phyloP scores from a whole-genome alignment of 768 basidiomycete genomes.

The Hortiboletus campestris region DNA sequence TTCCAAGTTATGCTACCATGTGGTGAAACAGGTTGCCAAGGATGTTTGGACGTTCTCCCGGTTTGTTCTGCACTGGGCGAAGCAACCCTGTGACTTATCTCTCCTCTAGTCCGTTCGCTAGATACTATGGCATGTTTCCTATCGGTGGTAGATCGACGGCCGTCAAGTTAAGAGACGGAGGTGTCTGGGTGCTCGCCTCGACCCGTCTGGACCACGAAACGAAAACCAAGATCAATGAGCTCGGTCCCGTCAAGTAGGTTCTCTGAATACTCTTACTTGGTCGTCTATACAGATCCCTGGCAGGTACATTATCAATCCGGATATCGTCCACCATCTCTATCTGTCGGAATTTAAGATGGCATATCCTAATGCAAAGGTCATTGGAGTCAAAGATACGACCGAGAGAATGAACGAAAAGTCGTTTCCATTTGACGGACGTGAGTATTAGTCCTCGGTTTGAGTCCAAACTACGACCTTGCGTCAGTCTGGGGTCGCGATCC shows the following conservation, averaged over 20 bases:
- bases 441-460: slow-evolving; percentile 15
- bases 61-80: slow-evolving; percentile 32
- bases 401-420: slow-evolving; percentile 51
- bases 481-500: slow-evolving; percentile 63
- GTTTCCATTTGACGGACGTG: slow-evolving; percentile 64
- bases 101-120: slow-evolving; percentile 56
- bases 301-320: slow-evolving; percentile 60
- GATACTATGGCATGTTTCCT: slow-evolving; percentile 65
- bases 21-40: slow-evolving; percentile 40
- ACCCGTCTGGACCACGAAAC: slow-evolving; percentile 68
- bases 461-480: not conserved
- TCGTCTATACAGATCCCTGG: not conserved
- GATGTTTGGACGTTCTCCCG: slow-evolving; percentile 67
- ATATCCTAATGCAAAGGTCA: slow-evolving; percentile 70
- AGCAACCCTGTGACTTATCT: slow-evolving; percentile 4
- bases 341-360: slow-evolving; percentile 63
- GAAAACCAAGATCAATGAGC: slow-evolving; percentile 53
- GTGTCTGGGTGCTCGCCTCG: slow-evolving; percentile 82
- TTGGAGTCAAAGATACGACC: slow-evolving; percentile 60
- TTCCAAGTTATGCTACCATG: not conserved
- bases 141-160: slow-evolving; percentile 86
- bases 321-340: slow-evolving; percentile 59
- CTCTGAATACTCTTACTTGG: not conserved
- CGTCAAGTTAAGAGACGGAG: slow-evolving; percentile 61
- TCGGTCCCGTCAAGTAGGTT: slow-evolving; percentile 66